Evolutionary conservation across 1,284 basidiomycete genomes (phyloP).

Genomic region (Malassezia yamatoensis): DNA sequence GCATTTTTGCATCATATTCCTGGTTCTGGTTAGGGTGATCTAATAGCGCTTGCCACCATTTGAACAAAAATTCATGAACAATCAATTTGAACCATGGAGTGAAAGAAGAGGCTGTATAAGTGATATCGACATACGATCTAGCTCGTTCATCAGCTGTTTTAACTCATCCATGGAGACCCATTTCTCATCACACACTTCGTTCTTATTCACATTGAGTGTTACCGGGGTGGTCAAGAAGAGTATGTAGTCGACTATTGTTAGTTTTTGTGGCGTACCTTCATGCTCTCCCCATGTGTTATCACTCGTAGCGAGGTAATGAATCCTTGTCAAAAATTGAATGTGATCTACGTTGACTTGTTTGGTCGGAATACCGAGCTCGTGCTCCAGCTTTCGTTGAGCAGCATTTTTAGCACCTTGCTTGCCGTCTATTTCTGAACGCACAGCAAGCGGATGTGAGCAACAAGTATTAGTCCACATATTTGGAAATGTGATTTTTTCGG

Average conservation of each 20-base stretch:
- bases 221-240: slow-evolving; percentile 86
- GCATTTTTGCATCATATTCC: slow-evolving; percentile 29
- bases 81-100: slow-evolving; percentile 99
- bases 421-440: slow-evolving; percentile 62
- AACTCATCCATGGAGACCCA: slow-evolving; percentile 87
- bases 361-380: slow-evolving; percentile 85
- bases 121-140: slow-evolving; percentile 41
- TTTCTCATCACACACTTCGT: slow-evolving; percentile 82
- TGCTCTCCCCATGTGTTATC: slow-evolving; percentile 95
- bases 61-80: slow-evolving; percentile 88
- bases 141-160: slow-evolving; percentile 75
- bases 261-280: slow-evolving; percentile 60
- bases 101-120: slow-evolving; percentile 64
- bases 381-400: slow-evolving; percentile 86
- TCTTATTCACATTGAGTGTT: slow-evolving; percentile 68
- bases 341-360: slow-evolving; percentile 63
- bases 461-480: slow-evolving; percentile 99
- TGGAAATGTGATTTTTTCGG: slow-evolving; percentile 98
- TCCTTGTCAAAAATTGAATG: slow-evolving; percentile 89
- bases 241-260: slow-evolving; percentile 80
- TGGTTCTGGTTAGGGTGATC: slow-evolving; percentile 28
- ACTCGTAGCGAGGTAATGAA: slow-evolving; percentile 93
- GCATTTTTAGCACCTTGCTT: slow-evolving; percentile 67
- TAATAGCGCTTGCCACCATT: slow-evolving; percentile 91
- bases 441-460: slow-evolving; percentile 81